Conservation (phyloP, 805 yeast genomes). For the Priceomyces fermenticarens region DNA sequence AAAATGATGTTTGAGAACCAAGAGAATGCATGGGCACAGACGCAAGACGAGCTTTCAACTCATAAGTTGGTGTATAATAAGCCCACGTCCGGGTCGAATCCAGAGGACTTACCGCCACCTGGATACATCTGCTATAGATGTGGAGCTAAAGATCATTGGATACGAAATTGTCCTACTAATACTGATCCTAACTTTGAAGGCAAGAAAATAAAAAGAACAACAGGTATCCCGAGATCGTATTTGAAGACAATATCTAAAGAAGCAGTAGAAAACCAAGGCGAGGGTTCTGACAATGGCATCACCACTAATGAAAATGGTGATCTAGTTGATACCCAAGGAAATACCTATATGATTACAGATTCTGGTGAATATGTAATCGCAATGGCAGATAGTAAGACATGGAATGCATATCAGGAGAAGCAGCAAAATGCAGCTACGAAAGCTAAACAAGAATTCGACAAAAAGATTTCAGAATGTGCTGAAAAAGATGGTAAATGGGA, state of each 20-base stretch:
- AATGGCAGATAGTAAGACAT: constrained; percentile 88
- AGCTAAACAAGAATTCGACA: constrained; percentile 52
- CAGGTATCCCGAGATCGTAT: constrained; percentile 95
- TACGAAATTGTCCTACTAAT: constrained; percentile 91
- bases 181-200: constrained; percentile 94
- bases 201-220: constrained; percentile 82
- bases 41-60: constrained; percentile 85
- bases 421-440: constrained; percentile 47
- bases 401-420: constrained; percentile 82
- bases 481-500: constrained; percentile 33
- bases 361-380: constrained; percentile 95
- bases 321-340: constrained; percentile 42
- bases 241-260: constrained; percentile 84
- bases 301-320: constrained; percentile 42
- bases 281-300: constrained; percentile 23
- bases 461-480: constrained; percentile 27
- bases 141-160: constrained; percentile 92
- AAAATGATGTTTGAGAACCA: constrained; percentile 90
- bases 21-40: constrained; percentile 90
- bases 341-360: constrained; percentile 80
- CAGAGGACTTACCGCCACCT: constrained; percentile 86
- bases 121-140: constrained; percentile 96
- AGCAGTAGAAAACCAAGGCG: constrained; percentile 40
- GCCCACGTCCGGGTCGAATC: constrained; percentile 30
- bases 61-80: constrained; percentile 73